Evolutionary conservation across 2,329 filamentous ascomycete species (phyloP), one percentile per base, ranked within the genome.

Genomic region (Claviceps sp.): DNA sequence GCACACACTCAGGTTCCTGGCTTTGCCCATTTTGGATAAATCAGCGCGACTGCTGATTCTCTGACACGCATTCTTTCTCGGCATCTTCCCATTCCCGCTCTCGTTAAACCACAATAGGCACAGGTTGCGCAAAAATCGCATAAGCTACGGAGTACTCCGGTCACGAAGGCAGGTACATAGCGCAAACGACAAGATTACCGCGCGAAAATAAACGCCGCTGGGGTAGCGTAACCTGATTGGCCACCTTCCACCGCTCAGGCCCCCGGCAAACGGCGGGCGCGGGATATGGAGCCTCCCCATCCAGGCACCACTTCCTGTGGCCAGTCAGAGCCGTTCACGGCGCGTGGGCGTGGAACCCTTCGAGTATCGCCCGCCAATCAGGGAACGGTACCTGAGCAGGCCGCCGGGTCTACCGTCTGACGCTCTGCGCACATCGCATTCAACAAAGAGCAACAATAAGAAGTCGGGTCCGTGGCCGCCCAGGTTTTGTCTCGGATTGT

Each of bases 281-380:
- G 39, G n/a, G 16, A 16, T 3, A 8, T 41, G n/a, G 14, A 11
- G 30, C n/a, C n/a, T 16, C 6, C 7, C 41, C 50, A 56, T 53
- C 53, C 56, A 59, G 57, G 57, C 55, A 57, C 57, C 50, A 3
- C 37, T 14, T 14, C n/a, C 3, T 34, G 30, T n/a, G 4, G 48
- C 57, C 58, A 58, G 50, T 59, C 53, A 57, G 45, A 51, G 47
- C 26, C 24, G 22, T 43, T 39, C 38, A 50, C 51, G 53, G 47
- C 30, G 41, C 42, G 38, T 2, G 48, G 34, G 22, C 41, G n/a
- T 19, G 30, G 10, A 30, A 30, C 26, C 26, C 26, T 30, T 10
- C 8, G 11, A 38, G 43, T n/a, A 5, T 26, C 17, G 4, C 42
- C 19, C 19, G 46, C 58, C 57, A 60, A 60, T 60, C 58, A 59